phyloP scores from a whole-genome alignment of 108 stramenopile genomes.

The Cyclotella kingstonii region DNA sequence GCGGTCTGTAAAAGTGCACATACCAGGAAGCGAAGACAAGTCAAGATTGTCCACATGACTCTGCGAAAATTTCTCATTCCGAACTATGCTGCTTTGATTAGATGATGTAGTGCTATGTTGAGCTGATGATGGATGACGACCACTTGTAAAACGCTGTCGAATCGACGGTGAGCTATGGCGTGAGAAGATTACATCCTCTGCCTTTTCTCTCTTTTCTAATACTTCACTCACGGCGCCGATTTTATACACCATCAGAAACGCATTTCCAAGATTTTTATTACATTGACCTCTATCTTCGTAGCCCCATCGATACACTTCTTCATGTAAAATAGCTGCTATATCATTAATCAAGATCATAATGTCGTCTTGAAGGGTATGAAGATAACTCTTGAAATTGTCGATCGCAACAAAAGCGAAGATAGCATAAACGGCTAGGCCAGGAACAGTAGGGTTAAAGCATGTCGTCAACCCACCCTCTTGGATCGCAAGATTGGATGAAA shows the following conservation, averaged over 20 bases:
- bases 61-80: conserved; percentile 12
- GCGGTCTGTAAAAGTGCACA: conserved; percentile 74
- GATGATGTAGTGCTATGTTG: neutral
- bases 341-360: conserved; percentile 96
- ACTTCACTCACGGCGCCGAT: conserved; percentile 81
- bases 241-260: conserved; percentile 89
- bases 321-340: conserved; percentile 90
- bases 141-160: conserved; percentile 14
- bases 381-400: conserved; percentile 80
- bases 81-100: neutral
- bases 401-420: conserved; percentile 95
- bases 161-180: conserved; percentile 20
- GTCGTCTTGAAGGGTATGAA: conserved; percentile 84
- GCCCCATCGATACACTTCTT: conserved; percentile 87
- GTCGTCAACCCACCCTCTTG: conserved; percentile 70
- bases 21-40: conserved; percentile 75
- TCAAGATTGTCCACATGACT: conserved; percentile 48
- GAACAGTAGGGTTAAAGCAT: conserved; percentile 89
- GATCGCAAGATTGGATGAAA: conserved; percentile 89
- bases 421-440: conserved; percentile 87
- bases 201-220: conserved; percentile 68
- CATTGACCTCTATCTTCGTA: conserved; percentile 88
- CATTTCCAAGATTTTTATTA: conserved; percentile 95
- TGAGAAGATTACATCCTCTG: conserved; percentile 73
- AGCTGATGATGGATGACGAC: neutral